These are phyloP conservation scores for Prunus dulcis DNA, from an alignment of 306 rosid genomes.

Conservation along the genomic window DNA sequence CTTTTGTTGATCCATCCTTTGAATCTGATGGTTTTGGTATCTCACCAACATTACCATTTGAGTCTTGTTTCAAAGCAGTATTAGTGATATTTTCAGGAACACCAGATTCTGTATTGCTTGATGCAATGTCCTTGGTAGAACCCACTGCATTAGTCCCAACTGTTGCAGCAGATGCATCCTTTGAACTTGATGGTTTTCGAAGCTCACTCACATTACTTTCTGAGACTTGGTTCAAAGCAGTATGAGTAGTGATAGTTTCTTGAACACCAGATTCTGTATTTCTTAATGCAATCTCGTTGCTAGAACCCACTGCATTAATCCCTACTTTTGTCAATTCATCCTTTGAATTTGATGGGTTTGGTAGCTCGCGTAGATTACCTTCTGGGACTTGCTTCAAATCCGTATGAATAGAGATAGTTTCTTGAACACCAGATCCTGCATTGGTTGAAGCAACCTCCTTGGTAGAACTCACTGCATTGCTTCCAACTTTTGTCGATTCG, in stretches of 20 bases:
- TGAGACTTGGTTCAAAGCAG: background rate
- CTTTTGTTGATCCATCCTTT: background rate
- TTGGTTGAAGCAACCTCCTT: background rate
- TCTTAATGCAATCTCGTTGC: background rate
- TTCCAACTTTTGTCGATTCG: background rate
- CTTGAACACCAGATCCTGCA: constrained; percentile 24
- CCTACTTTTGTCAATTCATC: background rate
- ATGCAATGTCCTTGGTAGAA: background rate
- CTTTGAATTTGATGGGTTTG: constrained; percentile 20
- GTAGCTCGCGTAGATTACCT: constrained; percentile 30
- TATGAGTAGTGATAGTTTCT: background rate
- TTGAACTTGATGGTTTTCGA: background rate
- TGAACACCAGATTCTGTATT: background rate
- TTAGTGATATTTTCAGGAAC: constrained; percentile 20
- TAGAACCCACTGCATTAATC: background rate
- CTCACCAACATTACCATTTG: background rate
- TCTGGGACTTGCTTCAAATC: constrained; percentile 34
- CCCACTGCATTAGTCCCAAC: constrained; percentile 26
- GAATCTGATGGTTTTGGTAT: background rate
- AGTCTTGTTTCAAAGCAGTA: background rate
- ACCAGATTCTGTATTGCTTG: constrained; percentile 21
- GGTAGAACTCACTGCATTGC: background rate
- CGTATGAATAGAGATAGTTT: background rate
- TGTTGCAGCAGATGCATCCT: background rate
- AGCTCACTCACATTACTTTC: background rate